Conservation (phyloP, 2,329 filamentous ascomycete genomes). For the Xylariaceae sp. region DNA sequence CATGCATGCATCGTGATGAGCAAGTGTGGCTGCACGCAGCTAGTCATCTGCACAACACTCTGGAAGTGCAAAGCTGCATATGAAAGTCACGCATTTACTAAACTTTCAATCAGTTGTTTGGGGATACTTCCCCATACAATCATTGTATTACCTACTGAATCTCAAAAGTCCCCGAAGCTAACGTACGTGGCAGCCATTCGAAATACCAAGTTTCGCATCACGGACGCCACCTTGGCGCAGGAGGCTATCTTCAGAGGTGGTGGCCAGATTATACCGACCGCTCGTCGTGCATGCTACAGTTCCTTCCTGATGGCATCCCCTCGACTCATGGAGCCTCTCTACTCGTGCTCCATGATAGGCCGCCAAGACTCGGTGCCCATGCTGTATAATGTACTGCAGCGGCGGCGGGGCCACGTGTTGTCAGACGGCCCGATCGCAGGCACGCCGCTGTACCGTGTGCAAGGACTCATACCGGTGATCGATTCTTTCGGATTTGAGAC, state of each 20-base stretch:
- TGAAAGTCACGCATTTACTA: too few species aligned
- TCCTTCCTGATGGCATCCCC: slow-evolving; percentile 97
- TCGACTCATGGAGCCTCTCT: slow-evolving; percentile 94
- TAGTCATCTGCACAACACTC: too few species aligned
- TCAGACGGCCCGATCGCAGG: slow-evolving; percentile 93
- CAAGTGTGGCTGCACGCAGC: too few species aligned
- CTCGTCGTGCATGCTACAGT: slow-evolving; percentile 88
- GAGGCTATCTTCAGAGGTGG: slow-evolving; percentile 94
- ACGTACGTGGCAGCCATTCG: slow-evolving; percentile 66
- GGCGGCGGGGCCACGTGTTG: slow-evolving; percentile 86
- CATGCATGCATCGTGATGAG: too few species aligned
- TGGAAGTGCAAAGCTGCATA: too few species aligned
- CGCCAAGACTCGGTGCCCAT: slow-evolving; percentile 84
- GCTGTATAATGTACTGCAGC: slow-evolving; percentile 87
- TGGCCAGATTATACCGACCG: slow-evolving; percentile 95
- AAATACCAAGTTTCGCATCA: slow-evolving; percentile 96
- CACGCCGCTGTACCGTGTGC: slow-evolving; percentile 88
- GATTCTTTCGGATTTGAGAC: slow-evolving; percentile 98
- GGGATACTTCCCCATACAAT: too few species aligned
- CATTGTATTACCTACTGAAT: slow-evolving; percentile 2
- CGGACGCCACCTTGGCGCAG: slow-evolving; percentile 79
- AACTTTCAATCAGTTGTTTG: too few species aligned
- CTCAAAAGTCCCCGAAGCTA: slow-evolving; percentile 18
- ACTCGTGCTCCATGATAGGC: slow-evolving; percentile 88
- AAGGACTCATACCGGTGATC: slow-evolving; percentile 89